phyloP scores from a whole-genome alignment of 2,329 filamentous ascomycete species.

The Microcyclospora tardicrescens region DNA sequence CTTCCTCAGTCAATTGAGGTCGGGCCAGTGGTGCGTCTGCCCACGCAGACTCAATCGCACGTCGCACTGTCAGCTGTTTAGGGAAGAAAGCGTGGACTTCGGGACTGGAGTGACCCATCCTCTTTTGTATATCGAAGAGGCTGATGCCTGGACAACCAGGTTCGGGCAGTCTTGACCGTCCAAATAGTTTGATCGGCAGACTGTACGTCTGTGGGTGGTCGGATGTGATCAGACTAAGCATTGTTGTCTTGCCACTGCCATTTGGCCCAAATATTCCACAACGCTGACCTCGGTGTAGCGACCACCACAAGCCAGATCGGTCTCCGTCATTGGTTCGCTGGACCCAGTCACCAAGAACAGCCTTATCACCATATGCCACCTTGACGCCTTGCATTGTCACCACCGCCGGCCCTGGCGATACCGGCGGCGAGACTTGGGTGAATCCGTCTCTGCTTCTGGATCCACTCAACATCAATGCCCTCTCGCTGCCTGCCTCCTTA shows the following conservation, averaged over 20 bases:
- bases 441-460: conserved; percentile 19
- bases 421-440: conserved; percentile 10
- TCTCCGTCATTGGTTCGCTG: conserved; percentile 40
- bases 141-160: conserved; percentile 62
- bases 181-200: conserved; percentile 75
- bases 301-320: conserved; percentile 60
- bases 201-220: conserved; percentile 94
- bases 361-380: conserved; percentile 66
- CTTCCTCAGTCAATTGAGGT: conserved; percentile 49
- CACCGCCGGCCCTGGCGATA: conserved; percentile 49
- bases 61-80: conserved; percentile 56
- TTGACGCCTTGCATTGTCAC: conserved; percentile 79
- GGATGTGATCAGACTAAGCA: conserved; percentile 83
- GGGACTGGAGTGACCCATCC: conserved; percentile 85
- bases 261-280: conserved; percentile 93
- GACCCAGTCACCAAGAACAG: conserved; percentile 70
- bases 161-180: conserved; percentile 64
- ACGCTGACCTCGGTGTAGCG: conserved; percentile 65
- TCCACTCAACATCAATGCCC: conserved; percentile 1
- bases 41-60: conserved; percentile 75
- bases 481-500: conserved; percentile 1
- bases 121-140: conserved; percentile 81
- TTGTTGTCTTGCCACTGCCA: conserved; percentile 86
- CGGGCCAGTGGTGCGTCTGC: conserved; percentile 70
- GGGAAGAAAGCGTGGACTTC: conserved; percentile 93